These are phyloP conservation scores for Globisporangium abappressorium DNA, from an alignment of 352 stramenopile genomes.

Conservation along the genomic window DNA sequence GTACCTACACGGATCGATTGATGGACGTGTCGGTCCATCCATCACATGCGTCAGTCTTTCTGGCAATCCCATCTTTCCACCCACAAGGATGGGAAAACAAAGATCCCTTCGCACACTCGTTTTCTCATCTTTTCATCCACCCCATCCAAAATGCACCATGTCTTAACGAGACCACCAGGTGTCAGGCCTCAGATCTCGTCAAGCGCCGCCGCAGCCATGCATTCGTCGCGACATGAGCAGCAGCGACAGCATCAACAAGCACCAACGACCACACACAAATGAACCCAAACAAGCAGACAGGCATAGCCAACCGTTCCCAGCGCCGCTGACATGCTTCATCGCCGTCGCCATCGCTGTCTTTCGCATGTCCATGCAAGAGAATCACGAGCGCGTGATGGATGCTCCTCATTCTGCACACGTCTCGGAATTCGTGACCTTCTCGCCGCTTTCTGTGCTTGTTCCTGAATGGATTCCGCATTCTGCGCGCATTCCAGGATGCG, in stretches of 20 bases:
- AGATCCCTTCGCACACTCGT: background rate
- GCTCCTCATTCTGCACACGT: background rate
- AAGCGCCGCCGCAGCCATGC: background rate
- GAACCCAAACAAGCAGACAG: background rate
- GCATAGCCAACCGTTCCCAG: constrained; percentile 8
- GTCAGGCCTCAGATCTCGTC: background rate
- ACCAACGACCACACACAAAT: background rate
- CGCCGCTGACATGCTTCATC: background rate
- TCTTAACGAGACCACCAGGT: background rate
- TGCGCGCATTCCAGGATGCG: constrained; percentile 7
- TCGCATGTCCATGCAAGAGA: background rate
- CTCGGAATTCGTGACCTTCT: background rate
- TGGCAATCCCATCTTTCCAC: constrained; percentile 2
- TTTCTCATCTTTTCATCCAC: background rate
- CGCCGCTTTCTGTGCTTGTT: constrained; percentile 1
- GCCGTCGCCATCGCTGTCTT: background rate
- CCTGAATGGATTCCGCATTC: constrained; percentile 7
- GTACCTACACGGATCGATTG: constrained; percentile 8
- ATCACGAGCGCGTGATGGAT: constrained; percentile 14
- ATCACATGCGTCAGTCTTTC: constrained; percentile 7
- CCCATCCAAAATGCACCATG: background rate
- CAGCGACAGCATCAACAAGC: background rate
- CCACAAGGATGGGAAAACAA: background rate
- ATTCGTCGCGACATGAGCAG: constrained; percentile 4
- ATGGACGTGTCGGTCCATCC: background rate